Evolutionary conservation across 352 stramenopile genomes (phyloP).

Genomic region (Thraustotheca clavata): DNA sequence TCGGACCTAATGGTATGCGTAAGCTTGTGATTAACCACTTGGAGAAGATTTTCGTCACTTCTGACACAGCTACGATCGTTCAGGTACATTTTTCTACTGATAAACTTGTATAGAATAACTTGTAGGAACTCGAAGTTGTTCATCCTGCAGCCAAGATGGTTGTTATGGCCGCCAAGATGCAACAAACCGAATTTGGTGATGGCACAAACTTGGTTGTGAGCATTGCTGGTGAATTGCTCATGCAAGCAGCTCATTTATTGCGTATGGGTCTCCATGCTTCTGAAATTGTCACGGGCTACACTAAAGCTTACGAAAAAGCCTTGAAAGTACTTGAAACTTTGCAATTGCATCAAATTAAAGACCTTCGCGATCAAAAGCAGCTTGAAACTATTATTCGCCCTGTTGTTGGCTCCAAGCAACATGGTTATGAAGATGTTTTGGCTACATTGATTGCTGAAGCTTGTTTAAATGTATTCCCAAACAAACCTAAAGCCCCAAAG

Average conservation of each 20-base stretch:
- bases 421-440: constrained; percentile 93
- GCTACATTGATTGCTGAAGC: constrained; percentile 92
- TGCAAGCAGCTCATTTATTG: constrained; percentile 94
- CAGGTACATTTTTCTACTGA: constrained; percentile 28
- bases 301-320: constrained; percentile 91
- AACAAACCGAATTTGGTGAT: constrained; percentile 96
- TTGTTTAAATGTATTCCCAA: constrained; percentile 91
- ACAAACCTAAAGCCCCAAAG: constrained; percentile 66
- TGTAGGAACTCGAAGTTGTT: constrained; percentile 92
- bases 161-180: constrained; percentile 96
- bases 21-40: constrained; percentile 99
- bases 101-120: not conserved
- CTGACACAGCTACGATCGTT: constrained; percentile 98
- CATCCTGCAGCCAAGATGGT: constrained; percentile 99
- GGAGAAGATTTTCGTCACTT: constrained; percentile 99
- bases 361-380: constrained; percentile 78
- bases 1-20: constrained; percentile 99
- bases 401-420: constrained; percentile 97
- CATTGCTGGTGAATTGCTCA: constrained; percentile 96
- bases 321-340: constrained; percentile 89
- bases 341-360: constrained; percentile 55
- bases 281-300: constrained; percentile 97
- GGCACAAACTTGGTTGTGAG: constrained; percentile 96
- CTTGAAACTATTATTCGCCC: constrained; percentile 89
- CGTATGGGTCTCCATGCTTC: constrained; percentile 96